These are phyloP conservation scores for Suillus lakei DNA, from an alignment of 768 basidiomycete genomes.

Conservation along the genomic window DNA sequence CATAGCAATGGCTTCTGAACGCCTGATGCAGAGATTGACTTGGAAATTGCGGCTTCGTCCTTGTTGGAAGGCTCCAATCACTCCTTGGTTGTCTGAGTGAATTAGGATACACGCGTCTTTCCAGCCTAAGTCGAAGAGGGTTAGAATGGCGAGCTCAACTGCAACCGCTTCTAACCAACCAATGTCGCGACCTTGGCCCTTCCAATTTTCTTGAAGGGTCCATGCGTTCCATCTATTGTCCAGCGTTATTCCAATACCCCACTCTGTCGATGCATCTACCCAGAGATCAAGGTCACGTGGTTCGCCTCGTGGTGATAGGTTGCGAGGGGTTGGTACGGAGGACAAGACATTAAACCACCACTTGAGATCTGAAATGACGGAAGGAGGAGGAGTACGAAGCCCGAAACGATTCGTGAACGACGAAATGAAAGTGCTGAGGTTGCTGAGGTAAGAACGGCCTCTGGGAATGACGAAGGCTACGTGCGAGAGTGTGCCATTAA, in stretches of 20 bases:
- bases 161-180: constrained; percentile 52
- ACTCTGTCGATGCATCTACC: neutral
- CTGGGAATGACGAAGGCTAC: neutral
- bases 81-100: constrained; percentile 36
- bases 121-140: constrained; percentile 4
- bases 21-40: constrained; percentile 21
- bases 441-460: too few relatives aligned
- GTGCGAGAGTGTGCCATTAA: neutral
- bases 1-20: fast-evolving
- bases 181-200: constrained; percentile 40
- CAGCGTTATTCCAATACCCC: neutral
- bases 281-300: neutral
- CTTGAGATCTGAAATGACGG: neutral
- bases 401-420: too few relatives aligned
- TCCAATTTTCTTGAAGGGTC: constrained; percentile 36
- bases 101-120: neutral
- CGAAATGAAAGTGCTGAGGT: neutral
- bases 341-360: neutral
- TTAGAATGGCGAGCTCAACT: constrained; percentile 43
- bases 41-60: constrained; percentile 30
- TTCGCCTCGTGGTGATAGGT: fast-evolving
- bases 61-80: constrained; percentile 42
- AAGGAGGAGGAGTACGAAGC: neutral
- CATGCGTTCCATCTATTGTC: constrained; percentile 32
- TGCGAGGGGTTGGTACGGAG: too few relatives aligned